Evolutionary conservation across 345 rosid species (phyloP), one percentile per base, ranked within the genome.

Genomic region (Durio zibethinus): DNA sequence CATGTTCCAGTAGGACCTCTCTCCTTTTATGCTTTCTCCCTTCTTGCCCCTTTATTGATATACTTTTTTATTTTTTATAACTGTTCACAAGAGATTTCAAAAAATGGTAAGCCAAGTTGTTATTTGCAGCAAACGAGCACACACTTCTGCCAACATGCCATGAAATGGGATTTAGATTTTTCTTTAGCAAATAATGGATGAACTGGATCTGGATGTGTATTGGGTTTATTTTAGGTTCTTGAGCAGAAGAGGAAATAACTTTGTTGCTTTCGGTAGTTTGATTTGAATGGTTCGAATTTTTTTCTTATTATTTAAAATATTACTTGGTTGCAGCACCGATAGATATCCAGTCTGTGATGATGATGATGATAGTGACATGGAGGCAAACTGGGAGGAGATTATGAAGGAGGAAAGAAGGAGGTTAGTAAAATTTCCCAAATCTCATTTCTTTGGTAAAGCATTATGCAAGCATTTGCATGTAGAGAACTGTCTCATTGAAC

Each of bases 321-420:
- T 33, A 23, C n/a, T 77, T 31, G 36, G 71, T 73, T 82, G 77
- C 88, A 88, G 89, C 0, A 82, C 82, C 15, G 35, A 76, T 6
- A 86, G 80, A 75, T 85, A 23, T 83, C 82, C 83, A 8, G 73
- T 52, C 11, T 74, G 38, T 40, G 85, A 81, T 68, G 89, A 86
- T 21, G 90, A 89, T 27, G 92, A 89, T 76, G 90, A 82, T 73
- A 78, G 90, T 73, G 86, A 89, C 85, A 96, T 96, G 99, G 99
- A 93, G 84, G 97, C 97, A 40, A 85, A 85, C 75, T 96, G 80
- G 40, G 97, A 89, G 0, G 99, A 96, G 71, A 93, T 96, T 52
- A 62, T 82, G 89, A 72, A 33, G 82, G 98, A 96, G 80, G 99
- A 96, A 81, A 82, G 62, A 74, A 59, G 87, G 79, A 96, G 99